Evolutionary conservation across 192 early-diverging fungal genomes (phyloP), one percentile per base, ranked within the genome.

Genomic region (Rhizophlyctis rosea): DNA sequence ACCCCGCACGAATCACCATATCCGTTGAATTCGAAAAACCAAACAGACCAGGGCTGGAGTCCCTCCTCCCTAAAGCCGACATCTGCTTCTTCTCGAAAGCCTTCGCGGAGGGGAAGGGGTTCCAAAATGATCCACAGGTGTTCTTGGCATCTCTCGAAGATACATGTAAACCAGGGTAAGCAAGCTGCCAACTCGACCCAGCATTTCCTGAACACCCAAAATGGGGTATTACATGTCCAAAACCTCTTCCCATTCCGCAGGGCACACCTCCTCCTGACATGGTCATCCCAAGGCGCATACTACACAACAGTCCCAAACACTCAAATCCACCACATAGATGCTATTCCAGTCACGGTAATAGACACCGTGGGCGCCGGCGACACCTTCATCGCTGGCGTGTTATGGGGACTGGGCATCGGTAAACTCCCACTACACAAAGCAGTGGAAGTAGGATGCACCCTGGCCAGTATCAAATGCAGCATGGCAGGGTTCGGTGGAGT

Each of bases 281-380:
- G n/a, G n/a, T n/a, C n/a, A n/a, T n/a, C n/a, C n/a, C n/a, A n/a
- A n/a, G n/a, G n/a, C n/a, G n/a, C n/a, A n/a, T n/a, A n/a, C n/a
- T n/a, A 27, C 23, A 29, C 53, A 54, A n/a, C 53, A 21, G 28
- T 2, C 23, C 4, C 28, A 29, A 3, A n/a, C 28, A 25, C 23
- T 18, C 53, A 21, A 54, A 29, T 24, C 3, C 53, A 54, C 28
- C 3, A 27, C 3, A 1, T 3, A 3, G 53, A 18, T 18, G 21
- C n/a, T 11, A 47, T 24, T 23, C 27, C 48, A 2, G 27, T 25
- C 59, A 11, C 54, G 14, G 59, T 67, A 9, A 57, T 68, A 21
- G 67, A 74, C 64, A 74, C 67, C 27, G 70, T 68, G 35, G 72
- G 72, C 1, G 72, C 72, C 1, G 72, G 72, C 21, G 72, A 74